Evolutionary conservation across 192 early-diverging fungal species (phyloP).

Genomic region (Backusella sp.): DNA sequence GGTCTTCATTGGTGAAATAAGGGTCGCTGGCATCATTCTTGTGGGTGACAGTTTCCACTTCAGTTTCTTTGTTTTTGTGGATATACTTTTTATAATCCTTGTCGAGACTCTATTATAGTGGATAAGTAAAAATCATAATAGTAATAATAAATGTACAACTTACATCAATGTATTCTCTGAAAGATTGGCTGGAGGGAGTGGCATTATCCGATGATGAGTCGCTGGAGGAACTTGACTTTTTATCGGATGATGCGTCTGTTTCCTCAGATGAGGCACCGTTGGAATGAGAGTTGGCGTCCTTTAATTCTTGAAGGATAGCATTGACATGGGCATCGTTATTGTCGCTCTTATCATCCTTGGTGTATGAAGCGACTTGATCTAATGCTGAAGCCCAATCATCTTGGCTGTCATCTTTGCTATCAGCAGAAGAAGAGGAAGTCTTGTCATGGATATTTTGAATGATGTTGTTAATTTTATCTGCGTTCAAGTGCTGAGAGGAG

Average conservation of each 20-base stretch:
- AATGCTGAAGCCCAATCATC: neutral
- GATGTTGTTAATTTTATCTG: neutral
- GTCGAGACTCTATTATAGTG: neutral
- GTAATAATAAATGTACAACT: neutral
- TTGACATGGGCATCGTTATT: neutral
- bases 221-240: no score
- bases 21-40: constrained; percentile 10
- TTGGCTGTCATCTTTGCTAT: neutral
- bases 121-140: neutral
- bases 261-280: neutral
- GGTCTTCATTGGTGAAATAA: neutral
- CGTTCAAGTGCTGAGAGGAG: neutral
- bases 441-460: neutral
- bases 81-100: constrained; percentile 13
- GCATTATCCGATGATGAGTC: no score
- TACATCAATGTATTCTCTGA: constrained; percentile 8
- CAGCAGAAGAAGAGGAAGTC: neutral
- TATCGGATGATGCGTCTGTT: no score
- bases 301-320: neutral
- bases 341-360: neutral
- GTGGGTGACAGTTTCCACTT: constrained; percentile 14
- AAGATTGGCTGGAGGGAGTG: neutral
- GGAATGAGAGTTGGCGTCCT: neutral
- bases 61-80: neutral
- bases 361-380: neutral